Base-by-base conservation (phyloP, 257 asterid species). In the Fraxinus americana region DNA sequence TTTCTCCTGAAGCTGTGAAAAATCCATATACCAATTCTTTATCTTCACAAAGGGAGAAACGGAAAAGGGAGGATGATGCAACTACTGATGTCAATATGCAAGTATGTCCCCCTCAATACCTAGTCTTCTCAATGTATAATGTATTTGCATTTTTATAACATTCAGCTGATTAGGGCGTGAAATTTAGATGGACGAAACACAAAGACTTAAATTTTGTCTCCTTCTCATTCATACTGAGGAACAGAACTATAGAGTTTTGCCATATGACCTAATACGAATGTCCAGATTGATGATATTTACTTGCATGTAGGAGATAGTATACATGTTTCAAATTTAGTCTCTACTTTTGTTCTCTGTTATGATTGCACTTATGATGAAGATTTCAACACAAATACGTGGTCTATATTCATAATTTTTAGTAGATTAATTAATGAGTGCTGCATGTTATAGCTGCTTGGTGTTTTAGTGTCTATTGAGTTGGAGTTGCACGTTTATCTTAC, bases 1-100 rank as follows among this genome's bases (percentile, higher is more conserved):
- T 85, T 70, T 78, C 87, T 14, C 68, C 83, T 43, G 90, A 78
- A 74, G 80, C 84, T 63, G 72, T 81, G 19, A 69, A 4, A 73
- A 71, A 76, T 77, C 81, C 85, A 66, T 39, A 50, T 21, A 2
- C 70, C 17, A 73, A 75, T 59, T 77, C 83, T 61, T 59, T 71
- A 57, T 82, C 92, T 73, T 81, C 85, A 5, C 87, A 77, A 48
- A 87, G 93, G 86, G 94, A 89, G 86, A 95, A 95, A 85, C 91
- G 98, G 29, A 92, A 74, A 70, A 93, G 98, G 83, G 98, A 91
- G 61, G 91, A 86, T 65, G 90, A 81, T 82, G 72, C 86, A 82
- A 27, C 83, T 76, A 83, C 77, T 72, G 99, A 88, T 52, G 75
- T 83, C 35, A 88, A 90, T 84, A 83, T 86, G 88, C 76, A 82